Conservation (phyloP, 495 filamentous ascomycete genomes). For the Cladorrhinum samala region DNA sequence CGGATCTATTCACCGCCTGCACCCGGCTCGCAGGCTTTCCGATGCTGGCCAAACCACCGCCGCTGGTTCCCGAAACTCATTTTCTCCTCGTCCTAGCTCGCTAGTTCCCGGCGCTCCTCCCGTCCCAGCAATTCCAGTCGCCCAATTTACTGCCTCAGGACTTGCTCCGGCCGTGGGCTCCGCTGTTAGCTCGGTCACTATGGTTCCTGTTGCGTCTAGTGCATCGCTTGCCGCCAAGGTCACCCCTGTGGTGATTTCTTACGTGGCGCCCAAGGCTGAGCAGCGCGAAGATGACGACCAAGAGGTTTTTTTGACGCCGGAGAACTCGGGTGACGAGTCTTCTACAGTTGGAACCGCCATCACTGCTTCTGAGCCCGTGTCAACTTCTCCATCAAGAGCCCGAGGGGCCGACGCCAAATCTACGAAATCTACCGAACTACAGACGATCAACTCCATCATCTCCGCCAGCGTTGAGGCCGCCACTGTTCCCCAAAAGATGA, state of each 20-base stretch:
- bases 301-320: neutral
- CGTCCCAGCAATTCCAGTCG: slow-evolving; percentile 21
- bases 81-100: slow-evolving; percentile 4
- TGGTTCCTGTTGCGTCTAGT: slow-evolving; percentile 14
- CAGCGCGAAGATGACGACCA: neutral
- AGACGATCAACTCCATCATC: slow-evolving; percentile 21
- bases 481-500: neutral
- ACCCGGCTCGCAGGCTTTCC: slow-evolving; percentile 25
- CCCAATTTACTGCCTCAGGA: slow-evolving; percentile 16
- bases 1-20: slow-evolving; percentile 24
- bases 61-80: slow-evolving; percentile 2
- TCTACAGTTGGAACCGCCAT: neutral
- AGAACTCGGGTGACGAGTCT: neutral
- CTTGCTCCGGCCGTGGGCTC: slow-evolving; percentile 13
- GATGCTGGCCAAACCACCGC: slow-evolving; percentile 13
- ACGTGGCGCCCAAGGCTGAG: neutral
- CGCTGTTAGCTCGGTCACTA: slow-evolving; percentile 15
- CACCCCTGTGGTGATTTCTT: neutral
- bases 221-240: slow-evolving; percentile 10
- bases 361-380: neutral
- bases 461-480: slow-evolving; percentile 11
- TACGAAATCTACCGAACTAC: slow-evolving; percentile 18
- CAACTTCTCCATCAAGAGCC: slow-evolving; percentile 3
- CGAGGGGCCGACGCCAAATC: slow-evolving; percentile 11
- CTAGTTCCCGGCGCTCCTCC: slow-evolving; percentile 22